phyloP scores from a whole-genome alignment of 164 flowering plant species.

The Chloranthus sessilifolius region DNA sequence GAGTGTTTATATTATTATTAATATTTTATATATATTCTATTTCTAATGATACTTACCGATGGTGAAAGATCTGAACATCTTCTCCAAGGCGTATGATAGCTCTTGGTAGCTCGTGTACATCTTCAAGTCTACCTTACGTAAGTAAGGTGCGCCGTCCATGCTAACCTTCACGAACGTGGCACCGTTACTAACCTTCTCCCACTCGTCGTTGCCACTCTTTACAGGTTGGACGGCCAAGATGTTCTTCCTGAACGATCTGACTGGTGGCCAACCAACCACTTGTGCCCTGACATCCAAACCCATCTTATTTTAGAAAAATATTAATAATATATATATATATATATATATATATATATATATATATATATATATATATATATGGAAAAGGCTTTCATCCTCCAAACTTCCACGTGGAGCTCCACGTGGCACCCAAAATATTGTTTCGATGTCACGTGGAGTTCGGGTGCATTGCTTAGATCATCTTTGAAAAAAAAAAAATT shows the following conservation, averaged over 20 bases:
- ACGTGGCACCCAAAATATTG: too few relatives aligned
- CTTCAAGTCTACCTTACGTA: slow-evolving; percentile 69
- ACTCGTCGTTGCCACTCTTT: slow-evolving; percentile 28
- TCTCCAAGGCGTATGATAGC: slow-evolving; percentile 54
- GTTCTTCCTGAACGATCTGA: slow-evolving; percentile 65
- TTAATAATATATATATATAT: too few relatives aligned
- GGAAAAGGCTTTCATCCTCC: too few relatives aligned
- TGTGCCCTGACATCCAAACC: slow-evolving; percentile 23
- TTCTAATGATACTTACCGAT: slow-evolving; percentile 53
- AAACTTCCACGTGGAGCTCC: too few relatives aligned
- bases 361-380: neutral
- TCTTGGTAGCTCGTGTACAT: slow-evolving; percentile 58
- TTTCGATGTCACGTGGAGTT: too few relatives aligned
- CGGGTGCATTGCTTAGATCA: too few relatives aligned
- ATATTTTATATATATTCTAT: too few relatives aligned
- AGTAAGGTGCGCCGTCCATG: slow-evolving; percentile 75
- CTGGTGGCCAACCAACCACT: slow-evolving; percentile 83
- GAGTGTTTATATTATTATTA: too few relatives aligned
- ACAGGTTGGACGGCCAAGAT: slow-evolving; percentile 29
- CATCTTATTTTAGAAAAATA: neutral
- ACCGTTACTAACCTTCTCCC: slow-evolving; percentile 13
- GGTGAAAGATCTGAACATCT: slow-evolving; percentile 69
- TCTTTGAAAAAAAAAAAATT: too few relatives aligned
- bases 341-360: too few relatives aligned
- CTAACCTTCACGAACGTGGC: slow-evolving; percentile 62